These are phyloP conservation scores for Neurospora crassa DNA, from an alignment of 2,329 filamentous ascomycete genomes.

Conservation along the genomic window DNA sequence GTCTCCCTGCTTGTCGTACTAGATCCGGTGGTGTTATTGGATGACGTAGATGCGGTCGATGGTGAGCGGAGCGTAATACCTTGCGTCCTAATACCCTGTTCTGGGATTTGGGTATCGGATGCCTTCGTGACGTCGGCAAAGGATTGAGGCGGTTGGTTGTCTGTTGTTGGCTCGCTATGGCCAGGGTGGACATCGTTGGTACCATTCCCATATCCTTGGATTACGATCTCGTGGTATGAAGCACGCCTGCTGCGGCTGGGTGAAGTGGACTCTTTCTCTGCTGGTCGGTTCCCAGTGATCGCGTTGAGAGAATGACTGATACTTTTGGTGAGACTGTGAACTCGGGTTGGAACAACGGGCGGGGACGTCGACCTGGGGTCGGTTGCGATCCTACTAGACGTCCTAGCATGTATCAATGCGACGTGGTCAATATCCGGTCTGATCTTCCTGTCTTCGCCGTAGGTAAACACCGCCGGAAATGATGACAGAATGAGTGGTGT, in stretches of 20 bases:
- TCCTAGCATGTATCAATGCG: slow-evolving; percentile 29
- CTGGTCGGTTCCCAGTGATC: slow-evolving; percentile 3
- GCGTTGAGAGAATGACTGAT: slow-evolving; percentile 17
- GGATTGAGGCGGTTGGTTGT: slow-evolving; percentile 12
- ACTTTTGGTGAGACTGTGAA: slow-evolving; percentile 26
- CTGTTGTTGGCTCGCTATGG: slow-evolving; percentile 3
- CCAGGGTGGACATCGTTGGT: slow-evolving; percentile 30
- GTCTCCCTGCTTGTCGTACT: not conserved
- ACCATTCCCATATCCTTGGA: slow-evolving; percentile 45
- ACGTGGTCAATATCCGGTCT: slow-evolving; percentile 49
- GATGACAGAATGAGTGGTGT: not conserved
- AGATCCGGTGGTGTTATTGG: slow-evolving; percentile 13
- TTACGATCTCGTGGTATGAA: slow-evolving; percentile 40
- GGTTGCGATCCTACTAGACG: not conserved
- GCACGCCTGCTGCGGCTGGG: slow-evolving; percentile 2
- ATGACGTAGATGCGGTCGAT: slow-evolving; percentile 15
- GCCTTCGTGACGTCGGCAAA: slow-evolving; percentile 8
- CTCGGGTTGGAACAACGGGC: slow-evolving; percentile 13
- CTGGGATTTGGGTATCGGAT: not conserved
- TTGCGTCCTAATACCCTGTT: slow-evolving; percentile 2
- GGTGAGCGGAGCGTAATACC: slow-evolving; percentile 8
- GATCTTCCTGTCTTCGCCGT: slow-evolving; percentile 24
- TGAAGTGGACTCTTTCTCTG: not conserved
- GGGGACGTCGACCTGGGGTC: slow-evolving; percentile 5
- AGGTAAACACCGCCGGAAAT: not conserved